Conservation (phyloP, 176 grass and related monocot species). For the Saccharum officinarum region DNA sequence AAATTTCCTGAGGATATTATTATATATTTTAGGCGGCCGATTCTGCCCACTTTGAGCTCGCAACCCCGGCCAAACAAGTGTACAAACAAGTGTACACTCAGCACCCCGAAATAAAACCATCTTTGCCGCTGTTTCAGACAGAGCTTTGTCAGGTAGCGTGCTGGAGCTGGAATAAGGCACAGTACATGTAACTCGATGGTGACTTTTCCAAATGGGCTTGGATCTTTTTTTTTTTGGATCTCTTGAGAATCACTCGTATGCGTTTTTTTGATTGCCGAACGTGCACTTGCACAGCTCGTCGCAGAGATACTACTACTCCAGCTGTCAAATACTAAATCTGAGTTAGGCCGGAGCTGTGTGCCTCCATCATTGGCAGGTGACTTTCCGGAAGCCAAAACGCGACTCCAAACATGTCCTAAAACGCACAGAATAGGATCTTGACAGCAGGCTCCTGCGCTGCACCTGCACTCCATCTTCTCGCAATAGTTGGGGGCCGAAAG, state of each 20-base stretch:
- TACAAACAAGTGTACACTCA: slow-evolving; percentile 6
- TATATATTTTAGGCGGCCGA: neutral
- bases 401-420: neutral
- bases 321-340: neutral
- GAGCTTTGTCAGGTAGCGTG: slow-evolving; percentile 28
- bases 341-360: slow-evolving; percentile 25
- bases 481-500: neutral
- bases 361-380: neutral
- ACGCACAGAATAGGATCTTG: slow-evolving; percentile 13
- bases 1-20: neutral
- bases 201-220: neutral
- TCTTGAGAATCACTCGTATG: neutral
- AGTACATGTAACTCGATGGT: neutral
- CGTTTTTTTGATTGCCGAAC: neutral
- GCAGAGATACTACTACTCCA: neutral
- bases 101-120: neutral
- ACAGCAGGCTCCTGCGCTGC: neutral
- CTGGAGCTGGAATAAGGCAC: neutral
- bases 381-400: neutral
- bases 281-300: neutral
- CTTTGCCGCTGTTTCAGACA: neutral
- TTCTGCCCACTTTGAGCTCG: slow-evolving; percentile 9
- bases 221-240: neutral
- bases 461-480: neutral
- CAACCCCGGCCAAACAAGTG: neutral